A percentile compares a stretch with the other conserved stretches of the same genome.
These are phyloP conservation scores for Euryodendron excelsum DNA, from an alignment of 148 eudicot genomes.

Conservation along the genomic window DNA sequence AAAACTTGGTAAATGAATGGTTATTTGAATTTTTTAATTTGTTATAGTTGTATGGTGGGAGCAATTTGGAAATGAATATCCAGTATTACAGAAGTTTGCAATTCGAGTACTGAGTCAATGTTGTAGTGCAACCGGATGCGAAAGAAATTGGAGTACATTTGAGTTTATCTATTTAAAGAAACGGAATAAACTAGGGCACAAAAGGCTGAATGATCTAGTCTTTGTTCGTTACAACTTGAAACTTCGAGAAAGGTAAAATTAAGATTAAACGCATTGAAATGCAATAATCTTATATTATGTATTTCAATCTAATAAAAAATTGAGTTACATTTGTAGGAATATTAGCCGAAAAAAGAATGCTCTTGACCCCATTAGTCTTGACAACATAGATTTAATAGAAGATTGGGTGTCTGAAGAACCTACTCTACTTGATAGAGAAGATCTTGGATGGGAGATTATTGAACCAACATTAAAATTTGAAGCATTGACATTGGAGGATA, in stretches of 20 bases:
- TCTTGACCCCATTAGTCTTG: too few species aligned
- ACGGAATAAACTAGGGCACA: neutral
- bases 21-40: neutral
- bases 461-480: too few species aligned
- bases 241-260: neutral
- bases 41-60: neutral
- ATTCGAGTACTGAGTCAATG: neutral
- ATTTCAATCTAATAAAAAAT: too few species aligned
- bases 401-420: too few species aligned
- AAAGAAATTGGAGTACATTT: constrained; percentile 12
- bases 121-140: constrained; percentile 3
- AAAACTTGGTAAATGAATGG: neutral
- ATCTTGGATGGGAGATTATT: too few species aligned
- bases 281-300: too few species aligned
- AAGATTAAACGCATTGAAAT: too few species aligned
- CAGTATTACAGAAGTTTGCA: neutral
- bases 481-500: too few species aligned
- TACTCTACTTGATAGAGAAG: too few species aligned
- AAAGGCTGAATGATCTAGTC: neutral
- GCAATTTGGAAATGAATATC: neutral
- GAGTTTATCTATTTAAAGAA: neutral
- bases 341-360: too few species aligned
- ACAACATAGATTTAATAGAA: too few species aligned
- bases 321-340: too few species aligned
- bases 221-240: neutral